Evolutionary conservation across 2,329 filamentous ascomycete genomes (phyloP).

Genomic region (Beauveria sp.): DNA sequence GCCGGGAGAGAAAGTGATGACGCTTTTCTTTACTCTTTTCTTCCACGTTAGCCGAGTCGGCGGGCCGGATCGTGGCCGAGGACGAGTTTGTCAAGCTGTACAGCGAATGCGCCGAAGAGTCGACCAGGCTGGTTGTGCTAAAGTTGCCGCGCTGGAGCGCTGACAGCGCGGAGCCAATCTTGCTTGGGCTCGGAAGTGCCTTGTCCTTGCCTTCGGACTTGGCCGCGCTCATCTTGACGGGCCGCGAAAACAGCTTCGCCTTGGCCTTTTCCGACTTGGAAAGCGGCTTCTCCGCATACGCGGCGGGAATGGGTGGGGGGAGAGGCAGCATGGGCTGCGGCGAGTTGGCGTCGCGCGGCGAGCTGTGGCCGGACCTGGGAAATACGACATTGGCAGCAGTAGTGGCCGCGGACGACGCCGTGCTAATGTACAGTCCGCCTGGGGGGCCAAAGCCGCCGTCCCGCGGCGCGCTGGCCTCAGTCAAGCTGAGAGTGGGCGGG

Average conservation of each 20-base stretch:
- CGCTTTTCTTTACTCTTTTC: constrained; percentile 58
- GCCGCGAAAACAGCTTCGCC: constrained; percentile 74
- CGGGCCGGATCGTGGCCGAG: constrained; percentile 65
- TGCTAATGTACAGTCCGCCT: constrained; percentile 51
- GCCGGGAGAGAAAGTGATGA: constrained; percentile 70
- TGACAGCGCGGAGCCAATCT: constrained; percentile 59
- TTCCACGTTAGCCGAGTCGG: constrained; percentile 39
- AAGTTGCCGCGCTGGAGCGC: constrained; percentile 59
- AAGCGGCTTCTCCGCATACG: constrained; percentile 46
- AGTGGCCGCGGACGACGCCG: constrained; percentile 57
- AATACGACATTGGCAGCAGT: constrained; percentile 65
- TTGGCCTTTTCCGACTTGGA: constrained; percentile 61
- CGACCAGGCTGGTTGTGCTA: constrained; percentile 63
- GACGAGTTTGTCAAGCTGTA: constrained; percentile 73
- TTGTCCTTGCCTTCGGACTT: constrained; percentile 61
- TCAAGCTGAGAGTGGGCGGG: constrained; percentile 56
- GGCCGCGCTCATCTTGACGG: constrained; percentile 60
- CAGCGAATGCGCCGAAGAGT: constrained; percentile 54
- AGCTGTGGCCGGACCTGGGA: constrained; percentile 52
- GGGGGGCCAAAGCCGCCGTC: constrained; percentile 46
- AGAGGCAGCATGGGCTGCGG: constrained; percentile 32
- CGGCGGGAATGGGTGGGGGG: constrained; percentile 20
- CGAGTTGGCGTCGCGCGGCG: constrained; percentile 34
- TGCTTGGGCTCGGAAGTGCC: constrained; percentile 64
- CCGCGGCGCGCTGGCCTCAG: constrained; percentile 55